A percentile compares a stretch with the other conserved stretches of the same genome.
Conservation (phyloP, 176 grass and related monocot genomes). For the Aegilops longissima region DNA sequence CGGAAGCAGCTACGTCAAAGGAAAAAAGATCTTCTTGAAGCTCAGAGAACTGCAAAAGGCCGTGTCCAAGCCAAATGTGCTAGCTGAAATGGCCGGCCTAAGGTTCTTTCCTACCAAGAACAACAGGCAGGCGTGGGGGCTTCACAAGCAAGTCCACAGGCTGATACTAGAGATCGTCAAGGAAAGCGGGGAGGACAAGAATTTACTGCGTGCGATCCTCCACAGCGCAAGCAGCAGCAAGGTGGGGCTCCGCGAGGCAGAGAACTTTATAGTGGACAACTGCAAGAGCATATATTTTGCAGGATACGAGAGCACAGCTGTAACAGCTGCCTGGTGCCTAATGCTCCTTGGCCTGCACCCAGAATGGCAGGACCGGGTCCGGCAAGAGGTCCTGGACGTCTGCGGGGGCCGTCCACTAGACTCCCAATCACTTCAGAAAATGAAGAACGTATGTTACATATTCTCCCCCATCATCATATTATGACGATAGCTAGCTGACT, state of each 20-base stretch:
- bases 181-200: conserved; percentile 60
- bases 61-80: conserved; percentile 73
- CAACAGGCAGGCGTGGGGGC: conserved; percentile 64
- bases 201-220: conserved; percentile 75
- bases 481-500: neutral
- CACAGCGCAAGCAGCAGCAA: conserved; percentile 51
- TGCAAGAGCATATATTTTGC: conserved; percentile 99
- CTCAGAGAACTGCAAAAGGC: conserved; percentile 79
- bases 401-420: conserved; percentile 38
- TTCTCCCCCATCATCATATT: neutral
- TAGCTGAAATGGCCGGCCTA: conserved; percentile 87
- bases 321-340: conserved; percentile 81
- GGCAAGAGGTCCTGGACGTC: conserved; percentile 51
- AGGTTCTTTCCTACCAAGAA: conserved; percentile 70
- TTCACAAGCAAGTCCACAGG: conserved; percentile 72
- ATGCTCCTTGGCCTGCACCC: conserved; percentile 91
- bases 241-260: conserved; percentile 38
- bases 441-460: conserved; percentile 63
- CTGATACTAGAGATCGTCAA: conserved; percentile 75
- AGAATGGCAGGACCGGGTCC: conserved; percentile 79
- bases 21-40: conserved; percentile 87
- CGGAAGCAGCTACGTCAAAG: conserved; percentile 87
- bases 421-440: conserved; percentile 73
- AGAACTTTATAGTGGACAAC: conserved; percentile 93
- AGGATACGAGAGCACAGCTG: conserved; percentile 87